Conservation (phyloP, 1,139 yeast species). For the Pichia sp. region DNA sequence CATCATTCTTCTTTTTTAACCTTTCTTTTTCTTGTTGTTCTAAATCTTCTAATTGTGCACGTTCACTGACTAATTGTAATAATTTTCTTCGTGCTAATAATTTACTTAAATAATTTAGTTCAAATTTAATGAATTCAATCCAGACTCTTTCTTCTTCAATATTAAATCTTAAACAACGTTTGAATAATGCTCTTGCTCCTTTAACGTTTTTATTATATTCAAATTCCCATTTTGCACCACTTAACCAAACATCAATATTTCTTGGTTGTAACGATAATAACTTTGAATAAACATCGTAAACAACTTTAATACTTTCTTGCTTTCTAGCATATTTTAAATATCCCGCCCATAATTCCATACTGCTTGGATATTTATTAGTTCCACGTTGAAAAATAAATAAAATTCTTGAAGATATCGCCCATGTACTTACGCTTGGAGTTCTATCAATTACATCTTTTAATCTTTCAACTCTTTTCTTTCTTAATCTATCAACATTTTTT, state of each 20-base stretch:
- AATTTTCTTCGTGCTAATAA: conserved; percentile 78
- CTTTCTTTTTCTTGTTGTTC: conserved; percentile 35
- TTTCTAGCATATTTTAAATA: conserved; percentile 70
- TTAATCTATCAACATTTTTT: conserved; percentile 66
- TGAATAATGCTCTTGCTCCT: conserved; percentile 83
- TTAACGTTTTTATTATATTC: conserved; percentile 83
- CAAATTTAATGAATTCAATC: conserved; percentile 84
- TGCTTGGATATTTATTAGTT: conserved; percentile 72
- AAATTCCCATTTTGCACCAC: conserved; percentile 92
- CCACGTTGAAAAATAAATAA: conserved; percentile 82
- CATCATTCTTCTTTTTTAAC: conserved; percentile 21
- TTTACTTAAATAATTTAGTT: conserved; percentile 77
- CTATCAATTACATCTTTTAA: conserved; percentile 45
- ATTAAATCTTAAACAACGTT: conserved; percentile 79
- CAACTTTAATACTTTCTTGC: conserved; percentile 68
- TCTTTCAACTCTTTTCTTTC: conserved; percentile 66
- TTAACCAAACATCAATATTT: conserved; percentile 84
- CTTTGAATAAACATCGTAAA: conserved; percentile 75
- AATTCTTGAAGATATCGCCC: conserved; percentile 82
- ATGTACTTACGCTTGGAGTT: conserved; percentile 67
- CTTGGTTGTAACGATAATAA: conserved; percentile 86
- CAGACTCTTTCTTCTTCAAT: conserved; percentile 68
- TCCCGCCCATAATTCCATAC: conserved; percentile 69
- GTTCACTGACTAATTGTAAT: conserved; percentile 68
- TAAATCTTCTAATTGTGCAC: conserved; percentile 55